Base-by-base conservation (phyloP, 176 grass and related monocot genomes). In the Raddia distichophylla region DNA sequence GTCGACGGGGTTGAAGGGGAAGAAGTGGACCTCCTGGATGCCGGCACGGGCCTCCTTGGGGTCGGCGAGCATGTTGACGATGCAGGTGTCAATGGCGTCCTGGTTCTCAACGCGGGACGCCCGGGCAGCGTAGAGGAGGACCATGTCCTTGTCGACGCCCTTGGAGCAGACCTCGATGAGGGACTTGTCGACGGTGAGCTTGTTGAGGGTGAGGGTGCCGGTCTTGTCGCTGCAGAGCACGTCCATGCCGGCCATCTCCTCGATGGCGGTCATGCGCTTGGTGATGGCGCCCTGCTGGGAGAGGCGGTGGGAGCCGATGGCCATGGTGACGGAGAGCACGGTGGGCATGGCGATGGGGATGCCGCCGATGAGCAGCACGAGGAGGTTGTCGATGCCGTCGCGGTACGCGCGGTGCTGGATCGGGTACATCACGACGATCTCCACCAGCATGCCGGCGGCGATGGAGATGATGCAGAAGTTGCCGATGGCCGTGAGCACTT, bases 201-300 rank as follows among this genome's bases (percentile, higher is more conserved):
- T 98, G 90, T 98, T 98, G 74, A 98, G 88, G 7, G 92, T 98
- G 85, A 98, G 88, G 2, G 95, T 98, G 4, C 95, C 95, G 15
- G 95, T 98, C 81, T 94, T 98, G 78, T 98, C 95, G 89, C 92
- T 94, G 90, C 95, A 98, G 27, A 98, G 90, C 52, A 98, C 84
- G 84, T 98, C 95, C 95, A 98, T 98, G 73, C 95, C 92, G 82
- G 95, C 95, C 92, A 98, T 92, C 83, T 98, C 95, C 86, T 98
- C 95, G 48, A 98, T 98, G 83, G 95, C 95, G 0, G 95, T 98
- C 95, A 98, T 98, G 55, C 95, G 87, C 90, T 98, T 98, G 60
- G 95, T 98, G 90, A 98, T 98, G 43, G 95, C 95, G 0, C 95
- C 95, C 67, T 94, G 95, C 81, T 94, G 60, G 7, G 95, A 94